Conservation (phyloP, 2,329 filamentous ascomycete genomes). For the Leptographium lundbergii region DNA sequence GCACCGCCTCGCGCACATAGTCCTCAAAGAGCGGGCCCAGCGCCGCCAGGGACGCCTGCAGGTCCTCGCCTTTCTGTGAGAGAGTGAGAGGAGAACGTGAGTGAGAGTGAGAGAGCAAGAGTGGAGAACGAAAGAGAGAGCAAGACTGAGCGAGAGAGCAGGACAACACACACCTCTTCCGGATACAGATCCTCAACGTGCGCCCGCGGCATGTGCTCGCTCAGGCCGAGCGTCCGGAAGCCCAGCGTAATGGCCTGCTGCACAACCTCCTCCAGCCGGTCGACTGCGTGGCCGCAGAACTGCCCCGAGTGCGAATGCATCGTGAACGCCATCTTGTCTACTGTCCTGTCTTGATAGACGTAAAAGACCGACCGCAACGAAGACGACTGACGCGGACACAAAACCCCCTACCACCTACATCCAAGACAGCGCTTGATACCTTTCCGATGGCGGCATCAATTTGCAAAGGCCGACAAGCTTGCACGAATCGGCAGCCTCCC, state of each 20-base stretch:
- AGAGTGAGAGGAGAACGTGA: neutral
- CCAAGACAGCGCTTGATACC: neutral
- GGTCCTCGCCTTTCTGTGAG: constrained; percentile 35
- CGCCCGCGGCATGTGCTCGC: constrained; percentile 87
- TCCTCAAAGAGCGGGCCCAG: constrained; percentile 48
- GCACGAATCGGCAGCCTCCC: constrained; percentile 8
- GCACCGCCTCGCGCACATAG: constrained; percentile 64
- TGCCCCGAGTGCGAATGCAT: constrained; percentile 98
- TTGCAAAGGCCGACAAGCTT: neutral
- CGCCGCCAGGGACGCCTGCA: constrained; percentile 31
- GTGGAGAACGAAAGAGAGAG: neutral
- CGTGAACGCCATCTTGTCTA: constrained; percentile 69
- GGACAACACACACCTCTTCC: constrained; percentile 51
- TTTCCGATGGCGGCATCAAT: neutral
- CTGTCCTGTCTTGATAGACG: no score
- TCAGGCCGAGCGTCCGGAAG: constrained; percentile 75
- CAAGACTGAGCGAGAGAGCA: neutral
- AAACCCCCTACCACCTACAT: neutral
- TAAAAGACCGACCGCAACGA: neutral
- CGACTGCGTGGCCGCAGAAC: constrained; percentile 86
- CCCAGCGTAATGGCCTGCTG: constrained; percentile 63
- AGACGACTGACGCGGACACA: neutral
- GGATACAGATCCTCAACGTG: constrained; percentile 71
- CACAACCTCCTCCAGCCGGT: constrained; percentile 74
- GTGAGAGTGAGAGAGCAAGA: neutral